Evolutionary conservation across 108 stramenopile genomes (phyloP).

Genomic region (Cylindrotheca fusiformis): DNA sequence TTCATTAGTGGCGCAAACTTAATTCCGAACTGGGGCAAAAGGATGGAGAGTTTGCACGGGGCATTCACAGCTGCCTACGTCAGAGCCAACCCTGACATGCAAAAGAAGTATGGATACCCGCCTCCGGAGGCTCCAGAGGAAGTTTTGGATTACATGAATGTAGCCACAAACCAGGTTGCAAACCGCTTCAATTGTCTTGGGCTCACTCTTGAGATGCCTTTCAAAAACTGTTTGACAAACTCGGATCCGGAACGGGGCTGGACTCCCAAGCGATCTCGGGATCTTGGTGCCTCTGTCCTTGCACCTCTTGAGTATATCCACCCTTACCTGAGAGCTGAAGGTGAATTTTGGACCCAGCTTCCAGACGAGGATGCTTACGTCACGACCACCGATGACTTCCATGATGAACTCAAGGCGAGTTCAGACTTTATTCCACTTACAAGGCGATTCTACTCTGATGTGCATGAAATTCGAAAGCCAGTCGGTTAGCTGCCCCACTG

Average conservation of each 20-base stretch:
- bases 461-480: conserved; percentile 30
- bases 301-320: conserved; percentile 64
- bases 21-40: conserved; percentile 63
- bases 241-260: conserved; percentile 69
- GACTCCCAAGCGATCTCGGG: conserved; percentile 48
- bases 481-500: too few relatives aligned
- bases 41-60: conserved; percentile 73
- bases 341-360: conserved; percentile 64
- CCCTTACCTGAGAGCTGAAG: conserved; percentile 66
- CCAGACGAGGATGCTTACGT: conserved; percentile 63
- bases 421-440: conserved; percentile 23
- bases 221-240: conserved; percentile 73
- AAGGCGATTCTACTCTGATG: conserved; percentile 44
- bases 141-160: conserved; percentile 55
- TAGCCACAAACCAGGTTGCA: conserved; percentile 84
- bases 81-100: conserved; percentile 76
- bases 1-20: conserved; percentile 77
- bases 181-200: conserved; percentile 75
- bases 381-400: conserved; percentile 30
- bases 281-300: conserved; percentile 63
- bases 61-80: conserved; percentile 70
- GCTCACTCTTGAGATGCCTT: conserved; percentile 86
- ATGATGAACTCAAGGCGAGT: conserved; percentile 14
- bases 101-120: conserved; percentile 71
- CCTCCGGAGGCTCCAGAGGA: conserved; percentile 38